phyloP scores from a whole-genome alignment of 2,329 filamentous ascomycete species.

The Claviceps arundinis region DNA sequence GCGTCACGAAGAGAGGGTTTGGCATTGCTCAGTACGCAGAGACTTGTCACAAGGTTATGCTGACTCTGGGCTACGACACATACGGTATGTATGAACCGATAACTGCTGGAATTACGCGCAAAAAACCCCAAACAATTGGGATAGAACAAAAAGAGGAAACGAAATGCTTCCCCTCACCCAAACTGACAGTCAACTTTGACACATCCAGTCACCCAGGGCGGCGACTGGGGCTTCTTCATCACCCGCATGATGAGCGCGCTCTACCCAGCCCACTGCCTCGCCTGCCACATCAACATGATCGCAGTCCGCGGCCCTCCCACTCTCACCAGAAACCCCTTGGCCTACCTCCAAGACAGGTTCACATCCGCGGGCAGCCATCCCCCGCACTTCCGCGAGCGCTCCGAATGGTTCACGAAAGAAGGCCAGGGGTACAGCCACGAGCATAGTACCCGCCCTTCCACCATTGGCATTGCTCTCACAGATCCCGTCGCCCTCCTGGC shows the following conservation, averaged over 20 bases:
- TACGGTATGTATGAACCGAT: conserved; percentile 14
- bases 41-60: conserved; percentile 54
- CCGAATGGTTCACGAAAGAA: conserved; percentile 42
- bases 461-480: conserved; percentile 53
- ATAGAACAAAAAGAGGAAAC: neutral
- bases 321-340: conserved; percentile 37
- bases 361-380: conserved; percentile 31
- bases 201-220: conserved; percentile 40
- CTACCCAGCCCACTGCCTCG: conserved; percentile 39
- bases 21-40: conserved; percentile 30
- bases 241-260: conserved; percentile 46
- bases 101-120: neutral
- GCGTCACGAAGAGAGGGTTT: conserved; percentile 18
- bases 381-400: conserved; percentile 33
- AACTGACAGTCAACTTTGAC: conserved; percentile 29
- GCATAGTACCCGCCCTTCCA: conserved; percentile 56
- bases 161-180: too few relatives aligned
- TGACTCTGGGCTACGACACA: conserved; percentile 41
- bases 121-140: too few relatives aligned
- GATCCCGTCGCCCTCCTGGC: conserved; percentile 60
- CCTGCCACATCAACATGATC: conserved; percentile 45
- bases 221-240: conserved; percentile 59
- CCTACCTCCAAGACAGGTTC: conserved; percentile 40
- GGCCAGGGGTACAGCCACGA: conserved; percentile 25
- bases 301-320: conserved; percentile 33